Base-by-base conservation (phyloP, 2,329 filamentous ascomycete species). In the Penicillium brasilianum region DNA sequence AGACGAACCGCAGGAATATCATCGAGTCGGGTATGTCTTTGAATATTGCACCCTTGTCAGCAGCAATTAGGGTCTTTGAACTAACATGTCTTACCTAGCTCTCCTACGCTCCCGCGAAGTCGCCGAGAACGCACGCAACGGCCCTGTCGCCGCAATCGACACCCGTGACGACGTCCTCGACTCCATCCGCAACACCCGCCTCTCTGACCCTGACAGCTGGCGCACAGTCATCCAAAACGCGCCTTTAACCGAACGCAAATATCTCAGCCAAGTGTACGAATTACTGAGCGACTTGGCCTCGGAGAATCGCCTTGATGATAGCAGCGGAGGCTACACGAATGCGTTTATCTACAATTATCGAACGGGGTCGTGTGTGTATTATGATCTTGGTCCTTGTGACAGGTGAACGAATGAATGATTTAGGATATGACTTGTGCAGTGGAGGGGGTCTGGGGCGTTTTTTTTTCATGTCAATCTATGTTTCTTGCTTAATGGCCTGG, bases 291-390 rank as follows among this genome's bases (percentile, higher is more conserved):
- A 84, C 70, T 77, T 95, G 81, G 86, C 86, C 74, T 77, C 81
- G 66, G 78, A 84, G 74, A 71, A 66, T 30, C 72, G 63, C 37
- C 60, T 68, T 28, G 64, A 64, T 22, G 75, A 77, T 60, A 82
- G 88, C 81, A 78, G 84, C 80, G 80, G 81, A 54, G 71, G 71
- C 36, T 84, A 85, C 25, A 84, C 86, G 50, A 91, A 93, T 74
- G 90, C 91, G 11, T 96, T 96, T 77, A 85, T 97, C 55, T 97
- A 96, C 78, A 97, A 97, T 71, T 97, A 96, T 70, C 84, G 93
- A 61, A 96, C 92, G 10, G 91, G 90, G 0, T 89, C 85, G 60
- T 93, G 91, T 74, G 84, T 97, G 54, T 92, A 94, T 73, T 97
- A 97, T 76, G 93, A 97, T 77, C 78, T 97, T 62, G 83, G 79